Evolutionary conservation across 2,329 filamentous ascomycete genomes (phyloP), one percentile per base, ranked within the genome.

Genomic region (Talaromyces sp.): DNA sequence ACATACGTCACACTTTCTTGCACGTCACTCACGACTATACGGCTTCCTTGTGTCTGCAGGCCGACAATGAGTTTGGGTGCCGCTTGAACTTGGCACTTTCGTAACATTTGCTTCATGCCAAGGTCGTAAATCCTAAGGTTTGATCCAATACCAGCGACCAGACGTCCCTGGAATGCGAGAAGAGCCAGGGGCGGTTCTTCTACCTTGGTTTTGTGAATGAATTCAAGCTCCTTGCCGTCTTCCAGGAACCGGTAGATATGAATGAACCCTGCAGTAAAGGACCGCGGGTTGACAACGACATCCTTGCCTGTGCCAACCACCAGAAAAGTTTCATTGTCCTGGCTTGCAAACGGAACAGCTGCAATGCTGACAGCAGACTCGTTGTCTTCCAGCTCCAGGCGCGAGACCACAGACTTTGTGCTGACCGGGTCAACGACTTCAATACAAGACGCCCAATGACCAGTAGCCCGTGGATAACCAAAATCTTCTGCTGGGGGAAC

Each of bases 401-500:
- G 92, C 64, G 90, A 87, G 4, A 95, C 74, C 1, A 96, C 88
- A 3, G 79, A 75, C 68, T 95, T 93, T 55, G 89, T 84, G 17
- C 80, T 84, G 2, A 93, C 73, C 0, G 95, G 93, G 69, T 99
- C 95, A 19, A 99, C 83, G 21, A 97, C 85, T 69, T 91, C 92
- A 66, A 99, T 93, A 74, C 93, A 98, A 10, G 93, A 98, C 46
- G 95, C 91, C 95, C 95, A 99, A 65, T 93, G 89, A 21, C 90
- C 89, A 62, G 85, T 86, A 26, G 87, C 92, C 60, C 88, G 86
- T 10, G 95, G 90, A 69, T 97, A 91, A 1, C 95, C 95, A 71
- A 99, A 97, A 5, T 96, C 90, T 65, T 89, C 85, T 1, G 91
- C 85, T 0, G 90, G 87, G 2, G 95, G 80, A 11, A 88, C 81